Percentiles rank a stretch among this genome's conserved stretches.
phyloP scores from a whole-genome alignment of 306 rosid genomes.

The Medicago arabica region DNA sequence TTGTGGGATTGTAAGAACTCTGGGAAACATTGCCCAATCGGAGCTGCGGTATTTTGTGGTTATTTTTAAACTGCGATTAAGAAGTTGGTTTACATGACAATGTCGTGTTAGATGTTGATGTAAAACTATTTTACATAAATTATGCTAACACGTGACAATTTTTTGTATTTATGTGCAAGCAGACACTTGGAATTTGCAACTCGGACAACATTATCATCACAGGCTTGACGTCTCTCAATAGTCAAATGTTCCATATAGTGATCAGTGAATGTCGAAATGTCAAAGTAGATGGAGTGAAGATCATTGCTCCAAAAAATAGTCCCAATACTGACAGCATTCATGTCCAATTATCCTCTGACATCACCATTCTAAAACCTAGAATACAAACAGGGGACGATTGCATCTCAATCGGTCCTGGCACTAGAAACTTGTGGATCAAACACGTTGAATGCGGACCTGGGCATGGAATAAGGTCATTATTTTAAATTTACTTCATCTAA shows the following conservation, averaged over 20 bases:
- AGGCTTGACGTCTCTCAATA: slow-evolving; percentile 51
- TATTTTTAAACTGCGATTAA: background rate
- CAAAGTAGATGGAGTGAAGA: slow-evolving; percentile 42
- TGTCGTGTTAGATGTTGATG: background rate
- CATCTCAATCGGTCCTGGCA: slow-evolving; percentile 65
- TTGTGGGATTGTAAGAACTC: slow-evolving; percentile 59
- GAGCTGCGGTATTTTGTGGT: slow-evolving; percentile 50
- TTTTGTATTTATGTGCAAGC: slow-evolving; percentile 40
- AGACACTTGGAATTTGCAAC: slow-evolving; percentile 54
- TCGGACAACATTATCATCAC: slow-evolving; percentile 49
- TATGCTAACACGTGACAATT: background rate
- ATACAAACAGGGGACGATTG: slow-evolving; percentile 68
- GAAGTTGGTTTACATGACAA: background rate
- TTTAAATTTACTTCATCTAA: background rate
- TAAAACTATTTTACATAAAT: no score
- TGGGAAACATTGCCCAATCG: slow-evolving; percentile 43
- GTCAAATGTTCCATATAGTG: slow-evolving; percentile 59
- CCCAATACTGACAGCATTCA: slow-evolving; percentile 85
- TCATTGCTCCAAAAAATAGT: slow-evolving; percentile 50
- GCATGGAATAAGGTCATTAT: slow-evolving; percentile 67
- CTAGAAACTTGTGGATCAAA: slow-evolving; percentile 61
- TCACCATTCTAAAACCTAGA: slow-evolving; percentile 49
- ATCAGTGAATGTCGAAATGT: slow-evolving; percentile 53
- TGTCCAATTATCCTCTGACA: slow-evolving; percentile 47
- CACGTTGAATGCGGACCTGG: slow-evolving; percentile 66